Percentiles rank a stretch among this genome's conserved stretches.
Evolutionary conservation across 2,329 filamentous ascomycete species (phyloP).

Genomic region (Berkeleyomyces rouxiae): DNA sequence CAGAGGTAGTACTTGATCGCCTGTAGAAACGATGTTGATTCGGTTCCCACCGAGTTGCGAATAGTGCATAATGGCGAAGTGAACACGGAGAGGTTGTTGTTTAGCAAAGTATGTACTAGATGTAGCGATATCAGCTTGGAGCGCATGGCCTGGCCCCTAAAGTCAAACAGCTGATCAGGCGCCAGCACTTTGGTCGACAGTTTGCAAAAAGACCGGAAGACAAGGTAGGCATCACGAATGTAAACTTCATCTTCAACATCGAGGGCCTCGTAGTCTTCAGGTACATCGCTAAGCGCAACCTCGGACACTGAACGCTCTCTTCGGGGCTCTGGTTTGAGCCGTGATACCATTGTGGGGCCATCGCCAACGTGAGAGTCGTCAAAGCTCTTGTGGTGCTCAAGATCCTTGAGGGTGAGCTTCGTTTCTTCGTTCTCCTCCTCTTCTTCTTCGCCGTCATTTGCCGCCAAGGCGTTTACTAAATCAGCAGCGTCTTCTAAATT

Average conservation of each 20-base stretch:
- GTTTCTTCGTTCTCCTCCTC: conserved; percentile 24
- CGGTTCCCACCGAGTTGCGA: conserved; percentile 73
- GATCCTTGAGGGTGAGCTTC: conserved; percentile 49
- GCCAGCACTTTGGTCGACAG: conserved; percentile 82
- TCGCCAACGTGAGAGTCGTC: conserved; percentile 51
- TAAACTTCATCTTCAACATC: conserved; percentile 85
- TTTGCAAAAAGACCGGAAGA: conserved; percentile 96
- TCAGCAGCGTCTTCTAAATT: conserved; percentile 26
- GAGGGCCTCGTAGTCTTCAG: conserved; percentile 41
- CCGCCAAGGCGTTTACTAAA: conserved; percentile 21
- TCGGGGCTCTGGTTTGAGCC: conserved; percentile 33
- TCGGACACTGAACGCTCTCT: conserved; percentile 33
- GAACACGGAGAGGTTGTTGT: conserved; percentile 85
- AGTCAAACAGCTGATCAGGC: conserved; percentile 79
- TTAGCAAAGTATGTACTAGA: conserved; percentile 84
- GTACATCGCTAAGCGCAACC: conserved; percentile 36
- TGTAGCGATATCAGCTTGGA: conserved; percentile 92
- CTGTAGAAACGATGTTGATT: conserved; percentile 79
- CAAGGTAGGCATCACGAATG: conserved; percentile 89
- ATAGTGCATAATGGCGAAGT: conserved; percentile 85
- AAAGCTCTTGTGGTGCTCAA: conserved; percentile 52
- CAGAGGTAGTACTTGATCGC: conserved; percentile 95
- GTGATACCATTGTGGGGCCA: conserved; percentile 49
- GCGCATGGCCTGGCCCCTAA: conserved; percentile 89
- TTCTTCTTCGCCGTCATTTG: conserved; percentile 24